Conservation (phyloP, 495 filamentous ascomycete species). For the Hypoxylon rickii region DNA sequence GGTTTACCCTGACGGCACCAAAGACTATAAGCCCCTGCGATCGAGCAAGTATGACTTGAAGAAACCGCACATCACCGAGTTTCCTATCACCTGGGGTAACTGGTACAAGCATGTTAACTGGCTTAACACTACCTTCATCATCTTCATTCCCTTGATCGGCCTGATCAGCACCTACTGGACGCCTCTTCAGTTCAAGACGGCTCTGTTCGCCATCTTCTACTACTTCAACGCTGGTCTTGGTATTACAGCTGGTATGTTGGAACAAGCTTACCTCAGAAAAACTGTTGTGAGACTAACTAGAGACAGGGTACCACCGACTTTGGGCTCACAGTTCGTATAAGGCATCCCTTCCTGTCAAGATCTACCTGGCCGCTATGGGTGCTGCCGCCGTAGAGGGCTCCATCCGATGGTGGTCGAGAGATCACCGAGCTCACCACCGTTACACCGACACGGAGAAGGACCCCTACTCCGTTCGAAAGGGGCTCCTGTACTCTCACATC, state of each 20-base stretch:
- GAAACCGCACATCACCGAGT: constrained; percentile 59
- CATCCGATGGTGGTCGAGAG: constrained; percentile 95
- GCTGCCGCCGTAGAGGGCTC: constrained; percentile 96
- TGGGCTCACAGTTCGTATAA: constrained; percentile 97
- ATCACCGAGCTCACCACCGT: constrained; percentile 96
- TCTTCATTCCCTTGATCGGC: constrained; percentile 80
- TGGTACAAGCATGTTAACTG: constrained; percentile 99
- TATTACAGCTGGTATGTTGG: constrained; percentile 75
- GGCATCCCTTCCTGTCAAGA: constrained; percentile 81
- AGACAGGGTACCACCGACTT: constrained; percentile 79
- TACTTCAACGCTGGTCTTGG: constrained; percentile 92
- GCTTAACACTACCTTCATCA: constrained; percentile 86
- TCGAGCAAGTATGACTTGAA: constrained; percentile 51
- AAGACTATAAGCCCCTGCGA: constrained; percentile 52
- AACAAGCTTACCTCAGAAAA: neutral
- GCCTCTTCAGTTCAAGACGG: constrained; percentile 74
- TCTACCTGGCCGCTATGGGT: constrained; percentile 90
- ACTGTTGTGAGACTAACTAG: constrained; percentile 23
- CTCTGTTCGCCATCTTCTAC: constrained; percentile 79
- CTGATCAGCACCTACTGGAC: constrained; percentile 81
- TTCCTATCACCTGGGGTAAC: constrained; percentile 79
- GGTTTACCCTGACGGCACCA: constrained; percentile 54
- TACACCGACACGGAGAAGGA: constrained; percentile 99
- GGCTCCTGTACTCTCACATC: constrained; percentile 92
- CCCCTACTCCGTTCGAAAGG: constrained; percentile 98